Conservation (phyloP, 495 filamentous ascomycete genomes). For the Penicillium silybi region DNA sequence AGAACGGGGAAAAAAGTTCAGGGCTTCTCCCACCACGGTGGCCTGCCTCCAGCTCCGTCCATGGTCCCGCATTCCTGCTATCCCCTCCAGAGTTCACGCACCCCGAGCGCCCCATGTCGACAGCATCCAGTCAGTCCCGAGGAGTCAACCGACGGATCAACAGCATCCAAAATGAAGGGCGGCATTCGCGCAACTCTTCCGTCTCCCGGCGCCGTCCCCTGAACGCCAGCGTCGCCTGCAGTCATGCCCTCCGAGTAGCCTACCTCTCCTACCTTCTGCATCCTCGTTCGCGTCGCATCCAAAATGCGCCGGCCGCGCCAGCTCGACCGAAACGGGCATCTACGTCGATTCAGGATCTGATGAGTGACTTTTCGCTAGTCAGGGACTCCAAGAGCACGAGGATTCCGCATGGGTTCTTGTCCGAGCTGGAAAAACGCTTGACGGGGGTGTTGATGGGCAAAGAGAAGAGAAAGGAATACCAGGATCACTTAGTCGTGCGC, state of each 20-base stretch:
- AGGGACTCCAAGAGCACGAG: conserved; percentile 71
- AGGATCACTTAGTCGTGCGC: conserved; percentile 70
- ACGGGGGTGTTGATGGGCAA: conserved; percentile 63
- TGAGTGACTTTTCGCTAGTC: conserved; percentile 72
- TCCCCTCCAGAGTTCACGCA: conserved; percentile 19
- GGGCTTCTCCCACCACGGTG: conserved; percentile 14
- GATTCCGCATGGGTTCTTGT: conserved; percentile 76
- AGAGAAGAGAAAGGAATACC: conserved; percentile 73
- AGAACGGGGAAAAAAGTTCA: not conserved
- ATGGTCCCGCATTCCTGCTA: conserved; percentile 39
- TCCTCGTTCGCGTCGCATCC: conserved; percentile 79
- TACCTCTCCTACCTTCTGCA: conserved; percentile 92
- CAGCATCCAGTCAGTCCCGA: conserved; percentile 50
- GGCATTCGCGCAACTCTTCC: conserved; percentile 51
- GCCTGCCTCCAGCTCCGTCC: conserved; percentile 23
- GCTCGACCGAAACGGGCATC: conserved; percentile 62
- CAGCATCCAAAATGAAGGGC: conserved; percentile 52
- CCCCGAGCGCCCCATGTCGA: conserved; percentile 45
- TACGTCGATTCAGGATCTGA: conserved; percentile 65
- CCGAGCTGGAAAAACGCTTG: conserved; percentile 64
- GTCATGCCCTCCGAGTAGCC: conserved; percentile 83
- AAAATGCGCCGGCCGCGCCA: conserved; percentile 65
- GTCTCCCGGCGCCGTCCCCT: conserved; percentile 46
- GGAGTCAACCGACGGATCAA: conserved; percentile 53
- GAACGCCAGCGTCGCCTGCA: conserved; percentile 73